phyloP scores from a whole-genome alignment of 805 yeast genomes.

The Wickerhamiella galacta region DNA sequence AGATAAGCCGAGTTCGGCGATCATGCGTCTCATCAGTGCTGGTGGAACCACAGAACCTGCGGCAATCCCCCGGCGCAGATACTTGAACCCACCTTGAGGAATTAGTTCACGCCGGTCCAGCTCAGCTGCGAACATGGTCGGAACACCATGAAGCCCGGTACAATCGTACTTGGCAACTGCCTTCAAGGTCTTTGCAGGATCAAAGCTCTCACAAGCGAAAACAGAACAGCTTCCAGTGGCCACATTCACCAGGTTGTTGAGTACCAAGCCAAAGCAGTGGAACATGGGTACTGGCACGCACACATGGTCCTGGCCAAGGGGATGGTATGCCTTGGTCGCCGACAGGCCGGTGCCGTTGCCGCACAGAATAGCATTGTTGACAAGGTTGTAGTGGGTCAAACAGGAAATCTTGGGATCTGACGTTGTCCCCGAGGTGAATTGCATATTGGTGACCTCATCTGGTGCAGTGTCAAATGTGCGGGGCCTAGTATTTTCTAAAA shows the following conservation, averaged over 20 bases:
- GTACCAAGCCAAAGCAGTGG: conserved; percentile 21
- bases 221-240: conserved; percentile 17
- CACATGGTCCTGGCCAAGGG: conserved; percentile 15
- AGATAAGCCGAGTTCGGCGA: conserved; percentile 10
- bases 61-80: conserved; percentile 19
- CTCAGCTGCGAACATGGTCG: conserved; percentile 21
- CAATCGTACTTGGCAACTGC: conserved; percentile 15
- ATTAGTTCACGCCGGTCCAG: conserved; percentile 13
- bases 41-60: conserved; percentile 21
- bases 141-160: conserved; percentile 19
- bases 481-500: background rate
- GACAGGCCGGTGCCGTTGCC: conserved; percentile 16
- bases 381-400: conserved; percentile 15
- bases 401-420: conserved; percentile 18
- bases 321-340: conserved; percentile 11
- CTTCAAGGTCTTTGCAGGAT: conserved; percentile 12
- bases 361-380: conserved; percentile 18
- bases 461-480: conserved; percentile 2
- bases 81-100: conserved; percentile 12
- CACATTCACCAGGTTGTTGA: conserved; percentile 16
- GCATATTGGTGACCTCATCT: conserved; percentile 18
- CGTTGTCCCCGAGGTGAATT: conserved; percentile 21
- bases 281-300: conserved; percentile 21
- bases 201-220: conserved; percentile 17
- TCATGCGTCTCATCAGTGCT: conserved; percentile 16